Evolutionary conservation across 352 stramenopile species (phyloP).

Genomic region (Phytopythium montanum): DNA sequence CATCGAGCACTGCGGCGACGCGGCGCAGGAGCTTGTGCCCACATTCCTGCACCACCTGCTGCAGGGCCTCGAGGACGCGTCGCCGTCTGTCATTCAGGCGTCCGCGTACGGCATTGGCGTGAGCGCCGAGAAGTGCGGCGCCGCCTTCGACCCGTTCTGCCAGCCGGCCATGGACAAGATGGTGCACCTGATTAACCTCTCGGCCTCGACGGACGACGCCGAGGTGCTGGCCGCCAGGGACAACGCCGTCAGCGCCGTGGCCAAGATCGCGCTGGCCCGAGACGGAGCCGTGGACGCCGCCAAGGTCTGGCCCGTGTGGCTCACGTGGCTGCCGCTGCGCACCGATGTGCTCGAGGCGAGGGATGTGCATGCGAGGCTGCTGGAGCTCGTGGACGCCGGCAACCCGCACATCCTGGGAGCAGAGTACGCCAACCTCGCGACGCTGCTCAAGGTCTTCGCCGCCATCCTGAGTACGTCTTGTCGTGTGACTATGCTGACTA

Average conservation of each 20-base stretch:
- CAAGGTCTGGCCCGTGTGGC: conserved; percentile 69
- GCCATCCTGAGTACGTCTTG: conserved; percentile 31
- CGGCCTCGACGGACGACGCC: conserved; percentile 47
- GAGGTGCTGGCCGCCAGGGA: conserved; percentile 68
- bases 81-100: conserved; percentile 66
- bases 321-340: conserved; percentile 76
- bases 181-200: conserved; percentile 54
- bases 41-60: conserved; percentile 72
- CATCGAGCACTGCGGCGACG: conserved; percentile 76
- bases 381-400: conserved; percentile 52
- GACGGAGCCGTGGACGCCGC: conserved; percentile 53
- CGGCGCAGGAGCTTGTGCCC: conserved; percentile 69
- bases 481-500: not conserved
- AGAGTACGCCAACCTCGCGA: conserved; percentile 57
- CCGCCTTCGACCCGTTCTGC: conserved; percentile 69
- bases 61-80: conserved; percentile 63
- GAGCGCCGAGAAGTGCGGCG: conserved; percentile 73
- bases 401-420: conserved; percentile 64
- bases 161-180: conserved; percentile 69
- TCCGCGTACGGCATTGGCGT: conserved; percentile 82
- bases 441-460: conserved; percentile 76
- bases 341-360: conserved; percentile 78
- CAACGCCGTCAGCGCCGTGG: conserved; percentile 80
- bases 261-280: conserved; percentile 69
- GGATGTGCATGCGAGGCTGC: conserved; percentile 70